phyloP scores from a whole-genome alignment of 176 grass and related monocot species.

The Raddia guianensis region DNA sequence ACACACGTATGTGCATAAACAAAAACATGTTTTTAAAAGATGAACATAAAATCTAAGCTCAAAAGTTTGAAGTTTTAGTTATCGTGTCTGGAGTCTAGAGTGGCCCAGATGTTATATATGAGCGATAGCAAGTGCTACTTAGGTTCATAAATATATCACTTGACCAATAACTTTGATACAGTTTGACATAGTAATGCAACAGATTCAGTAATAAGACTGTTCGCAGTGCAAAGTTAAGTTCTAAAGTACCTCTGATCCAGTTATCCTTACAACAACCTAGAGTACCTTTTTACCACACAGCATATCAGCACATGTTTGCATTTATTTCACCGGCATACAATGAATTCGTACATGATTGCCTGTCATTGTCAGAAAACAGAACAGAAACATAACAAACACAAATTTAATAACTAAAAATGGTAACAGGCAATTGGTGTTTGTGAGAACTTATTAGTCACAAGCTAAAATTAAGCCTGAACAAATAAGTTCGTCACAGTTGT shows the following conservation, averaged over 20 bases:
- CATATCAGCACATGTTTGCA: neutral
- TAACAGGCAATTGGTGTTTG: neutral
- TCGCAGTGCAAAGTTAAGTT: neutral
- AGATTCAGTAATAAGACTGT: neutral
- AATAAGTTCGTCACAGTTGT: slow-evolving; percentile 17
- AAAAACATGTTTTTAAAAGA: neutral
- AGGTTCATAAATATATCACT: neutral
- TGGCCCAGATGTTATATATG: neutral
- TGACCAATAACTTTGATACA: neutral
- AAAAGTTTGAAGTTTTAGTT: neutral
- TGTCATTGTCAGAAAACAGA: neutral
- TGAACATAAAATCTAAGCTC: neutral
- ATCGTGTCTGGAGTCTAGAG: neutral
- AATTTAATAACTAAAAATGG: neutral
- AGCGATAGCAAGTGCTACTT: neutral
- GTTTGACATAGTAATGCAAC: neutral
- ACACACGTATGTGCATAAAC: neutral
- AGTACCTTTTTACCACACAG: neutral
- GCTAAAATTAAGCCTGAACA: slow-evolving; percentile 39
- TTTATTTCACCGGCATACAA: neutral
- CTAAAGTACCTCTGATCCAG: neutral
- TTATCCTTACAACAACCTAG: neutral
- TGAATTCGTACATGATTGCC: neutral
- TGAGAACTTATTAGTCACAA: slow-evolving; percentile 14
- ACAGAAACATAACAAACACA: neutral